Evolutionary conservation across 2,329 filamentous ascomycete species (phyloP), one percentile per base, ranked within the genome.

Genomic region (Penicillium palitans): DNA sequence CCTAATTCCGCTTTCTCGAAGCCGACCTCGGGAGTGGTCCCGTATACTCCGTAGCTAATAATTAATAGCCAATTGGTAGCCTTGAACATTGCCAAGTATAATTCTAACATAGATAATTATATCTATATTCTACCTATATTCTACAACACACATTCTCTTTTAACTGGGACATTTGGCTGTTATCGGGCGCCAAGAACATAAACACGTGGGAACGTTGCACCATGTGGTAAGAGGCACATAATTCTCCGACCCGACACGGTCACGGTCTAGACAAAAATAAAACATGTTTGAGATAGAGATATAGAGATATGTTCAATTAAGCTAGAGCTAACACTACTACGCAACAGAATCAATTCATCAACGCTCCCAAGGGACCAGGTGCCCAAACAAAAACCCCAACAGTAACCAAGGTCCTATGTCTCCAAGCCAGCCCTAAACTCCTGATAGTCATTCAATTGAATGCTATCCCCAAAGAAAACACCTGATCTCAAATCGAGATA

Each of bases 241-340:
- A 50, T 19, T 49, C 15, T 41, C 52, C 52, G 52, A 35, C 24
- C 31, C 1, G 10, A 42, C 33, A 33, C 5, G 19, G 19, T 21
- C 25, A 25, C 25, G 6, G 6, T 53, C 7, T 17, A 33, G 40
- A 33, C 13, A 17, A 31, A 21, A 51, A 35, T 13, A 17, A 48
- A 19, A 33, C 6, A 27, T 49, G 17, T 13, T 51, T 19, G 45
- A 49, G 31, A 31, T 49, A 54, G 24, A 47, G 61, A 48, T 64
- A 65, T 65, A 54, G 24, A 47, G 61, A 48, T 64, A 65, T 65
- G 61, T 64, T 58, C 63, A 60, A 65, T 65, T 66, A 59, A 59
- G 46, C 53, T 65, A 62, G 44, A 46, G 51, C 62, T 62, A 65
- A 46, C 21, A 60, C 55, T 61, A 62, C 51, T 31, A 47, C 37